A percentile compares a stretch with the other conserved stretches of the same genome.
phyloP scores from a whole-genome alignment of 345 rosid species.

The Toxicodendron radicans region DNA sequence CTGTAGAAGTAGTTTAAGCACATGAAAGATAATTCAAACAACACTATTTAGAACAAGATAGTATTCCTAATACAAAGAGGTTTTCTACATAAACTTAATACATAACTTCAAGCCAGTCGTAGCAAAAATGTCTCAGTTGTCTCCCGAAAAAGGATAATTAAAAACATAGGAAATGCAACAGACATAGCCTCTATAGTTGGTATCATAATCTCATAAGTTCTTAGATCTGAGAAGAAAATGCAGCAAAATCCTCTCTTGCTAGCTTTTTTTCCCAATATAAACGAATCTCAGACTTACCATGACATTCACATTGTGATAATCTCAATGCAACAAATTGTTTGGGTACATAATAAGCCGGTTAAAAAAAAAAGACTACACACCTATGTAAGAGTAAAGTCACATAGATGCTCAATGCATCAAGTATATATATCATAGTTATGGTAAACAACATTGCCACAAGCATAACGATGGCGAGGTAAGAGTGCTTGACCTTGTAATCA shows the following conservation, averaged over 20 bases:
- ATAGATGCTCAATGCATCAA: constrained; percentile 1
- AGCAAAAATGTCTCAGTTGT: neutral
- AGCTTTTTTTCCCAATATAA: neutral
- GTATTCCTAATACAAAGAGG: neutral
- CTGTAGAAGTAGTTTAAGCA: neutral
- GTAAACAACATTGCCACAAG: neutral
- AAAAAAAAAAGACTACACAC: neutral
- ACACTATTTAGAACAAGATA: neutral
- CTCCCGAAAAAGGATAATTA: neutral
- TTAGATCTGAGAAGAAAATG: neutral
- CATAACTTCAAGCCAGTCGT: neutral
- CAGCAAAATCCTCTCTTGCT: neutral
- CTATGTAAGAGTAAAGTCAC: neutral
- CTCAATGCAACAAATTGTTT: neutral
- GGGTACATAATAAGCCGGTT: neutral
- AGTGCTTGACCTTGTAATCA: constrained; percentile 75
- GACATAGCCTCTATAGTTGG: neutral
- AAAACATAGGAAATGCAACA: neutral
- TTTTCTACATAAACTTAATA: neutral
- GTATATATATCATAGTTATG: neutral
- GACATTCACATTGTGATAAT: neutral
- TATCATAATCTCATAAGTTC: neutral
- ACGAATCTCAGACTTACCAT: neutral
- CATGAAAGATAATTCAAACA: neutral
- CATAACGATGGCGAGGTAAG: neutral